Conservation (phyloP, 1,284 basidiomycete species). For the Takashimella koratensis region DNA sequence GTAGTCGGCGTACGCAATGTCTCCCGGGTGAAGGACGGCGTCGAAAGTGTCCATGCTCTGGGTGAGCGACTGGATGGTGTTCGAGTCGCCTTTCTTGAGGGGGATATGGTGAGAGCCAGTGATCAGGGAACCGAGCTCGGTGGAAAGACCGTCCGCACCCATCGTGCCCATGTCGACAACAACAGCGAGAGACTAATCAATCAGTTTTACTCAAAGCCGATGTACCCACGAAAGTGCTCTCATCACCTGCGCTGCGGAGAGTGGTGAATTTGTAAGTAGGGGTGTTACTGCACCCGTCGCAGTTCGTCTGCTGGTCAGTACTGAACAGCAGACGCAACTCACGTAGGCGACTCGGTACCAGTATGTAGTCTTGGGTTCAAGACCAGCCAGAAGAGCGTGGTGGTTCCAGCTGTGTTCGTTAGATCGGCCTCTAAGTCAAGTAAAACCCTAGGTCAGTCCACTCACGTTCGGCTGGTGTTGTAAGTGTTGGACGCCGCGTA, state of each 20-base stretch:
- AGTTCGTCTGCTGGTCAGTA: not conserved
- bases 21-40: slow-evolving; percentile 16
- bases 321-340: not conserved
- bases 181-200: slow-evolving; percentile 9
- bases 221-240: slow-evolving; percentile 1
- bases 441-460: no score
- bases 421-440: no score
- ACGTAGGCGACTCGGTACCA: slow-evolving; percentile 12
- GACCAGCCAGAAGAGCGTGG: slow-evolving; percentile 2
- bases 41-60: slow-evolving; percentile 18
- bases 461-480: slow-evolving; percentile 6
- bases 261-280: slow-evolving; percentile 14
- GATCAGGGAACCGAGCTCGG: slow-evolving; percentile 4
- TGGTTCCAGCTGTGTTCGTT: slow-evolving; percentile 1
- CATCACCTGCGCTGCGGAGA: slow-evolving; percentile 19
- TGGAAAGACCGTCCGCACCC: slow-evolving; percentile 24
- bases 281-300: slow-evolving; percentile 1
- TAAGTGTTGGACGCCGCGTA: slow-evolving; percentile 7
- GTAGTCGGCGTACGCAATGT: not conserved
- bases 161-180: slow-evolving; percentile 24
- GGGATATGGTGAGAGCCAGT: not conserved
- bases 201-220: not conserved
- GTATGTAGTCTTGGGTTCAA: slow-evolving; percentile 14
- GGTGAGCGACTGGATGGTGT: slow-evolving; percentile 24
- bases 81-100: slow-evolving; percentile 17